Conservation (phyloP, 805 yeast genomes). For the Wickerhamiella occidentalis region DNA sequence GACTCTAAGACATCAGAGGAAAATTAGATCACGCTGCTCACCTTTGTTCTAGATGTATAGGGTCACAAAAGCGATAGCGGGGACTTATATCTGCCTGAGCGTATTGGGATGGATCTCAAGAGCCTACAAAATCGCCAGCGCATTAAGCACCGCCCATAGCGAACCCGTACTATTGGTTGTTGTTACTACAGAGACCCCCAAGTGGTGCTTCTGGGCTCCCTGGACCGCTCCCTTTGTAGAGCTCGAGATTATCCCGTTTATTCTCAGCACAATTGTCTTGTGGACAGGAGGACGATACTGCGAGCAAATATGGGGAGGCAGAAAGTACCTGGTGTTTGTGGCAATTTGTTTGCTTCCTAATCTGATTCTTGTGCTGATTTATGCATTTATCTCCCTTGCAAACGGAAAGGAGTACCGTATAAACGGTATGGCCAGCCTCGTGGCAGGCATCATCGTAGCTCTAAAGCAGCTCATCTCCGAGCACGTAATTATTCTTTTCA, state of each 20-base stretch:
- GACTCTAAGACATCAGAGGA: too few relatives aligned
- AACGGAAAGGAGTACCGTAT: constrained; percentile 28
- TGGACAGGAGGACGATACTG: constrained; percentile 50
- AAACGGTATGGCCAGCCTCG: constrained; percentile 40
- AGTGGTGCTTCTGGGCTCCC: constrained; percentile 34
- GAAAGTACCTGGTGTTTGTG: constrained; percentile 37
- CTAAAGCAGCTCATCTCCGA: constrained; percentile 55
- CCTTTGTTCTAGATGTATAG: too few relatives aligned
- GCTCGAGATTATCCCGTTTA: constrained; percentile 32
- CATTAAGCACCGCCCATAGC: constrained; percentile 7
- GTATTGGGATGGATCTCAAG: constrained; percentile 7
- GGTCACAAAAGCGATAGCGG: constrained; percentile 6
- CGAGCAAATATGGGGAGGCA: constrained; percentile 53
- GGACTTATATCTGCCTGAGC: constrained; percentile 5
- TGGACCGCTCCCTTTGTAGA: constrained; percentile 39
- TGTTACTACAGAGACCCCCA: constrained; percentile 20
- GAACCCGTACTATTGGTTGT: constrained; percentile 13
- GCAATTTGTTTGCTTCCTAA: constrained; percentile 21
- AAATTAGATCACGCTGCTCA: too few relatives aligned
- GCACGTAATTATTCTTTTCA: constrained; percentile 40
- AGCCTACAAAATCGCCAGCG: constrained; percentile 6
- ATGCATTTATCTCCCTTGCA: constrained; percentile 2
- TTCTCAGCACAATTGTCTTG: constrained; percentile 31
- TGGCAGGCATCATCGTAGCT: constrained; percentile 48
- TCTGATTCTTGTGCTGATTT: constrained; percentile 12